Base-by-base conservation (phyloP, 257 asterid genomes). In the Eucommia ulmoides region DNA sequence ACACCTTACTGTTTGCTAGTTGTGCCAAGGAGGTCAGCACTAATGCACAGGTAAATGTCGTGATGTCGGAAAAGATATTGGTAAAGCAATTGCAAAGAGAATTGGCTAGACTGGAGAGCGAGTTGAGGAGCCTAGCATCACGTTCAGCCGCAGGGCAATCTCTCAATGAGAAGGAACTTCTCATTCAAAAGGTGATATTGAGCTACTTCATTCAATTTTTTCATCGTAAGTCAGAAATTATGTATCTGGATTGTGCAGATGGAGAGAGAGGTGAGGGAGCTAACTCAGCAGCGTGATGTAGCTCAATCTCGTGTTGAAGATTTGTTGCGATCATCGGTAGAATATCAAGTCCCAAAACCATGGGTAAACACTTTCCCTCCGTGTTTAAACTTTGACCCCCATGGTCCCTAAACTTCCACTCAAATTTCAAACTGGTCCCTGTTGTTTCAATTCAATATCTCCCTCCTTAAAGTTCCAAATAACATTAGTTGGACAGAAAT, bases 1-100 rank as follows among this genome's bases (percentile, higher is more conserved):
- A 65, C 23, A 65, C 71, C 19, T 54, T 65, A n/a, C 33, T 53
- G 24, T 65, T 65, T 49, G 71, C 71, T 24, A 59, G 54, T 49
- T 60, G 71, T 41, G 71, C 71, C 10, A 65, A 65, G 41, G 65
- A 65, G 48, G 70, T 65, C 19, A 45, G 50, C 24, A 65, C 61
- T 23, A 59, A 59, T 33, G 58, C 71, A 23, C 66, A 35, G 23
- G 71, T 51, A 22, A 65, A 65, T 20, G 51, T 58, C 21, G 54
- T 54, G 48, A 38, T 41, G 62, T 55, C 68, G 14, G 53, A 50
- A 41, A 63, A 55, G 24, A 47, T 45, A 11, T 35, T 61, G 47
- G 51, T 61, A 41, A 61, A 48, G 48, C 67, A 53, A 12, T 33
- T 61, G 35, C 67, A 61, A 35, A 61, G 33, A 45, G 67, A 61